Percentiles rank a stretch among this genome's conserved stretches.
These are phyloP conservation scores for Emergomyces africanus DNA, from an alignment of 2,329 filamentous ascomycete species.

Conservation along the genomic window DNA sequence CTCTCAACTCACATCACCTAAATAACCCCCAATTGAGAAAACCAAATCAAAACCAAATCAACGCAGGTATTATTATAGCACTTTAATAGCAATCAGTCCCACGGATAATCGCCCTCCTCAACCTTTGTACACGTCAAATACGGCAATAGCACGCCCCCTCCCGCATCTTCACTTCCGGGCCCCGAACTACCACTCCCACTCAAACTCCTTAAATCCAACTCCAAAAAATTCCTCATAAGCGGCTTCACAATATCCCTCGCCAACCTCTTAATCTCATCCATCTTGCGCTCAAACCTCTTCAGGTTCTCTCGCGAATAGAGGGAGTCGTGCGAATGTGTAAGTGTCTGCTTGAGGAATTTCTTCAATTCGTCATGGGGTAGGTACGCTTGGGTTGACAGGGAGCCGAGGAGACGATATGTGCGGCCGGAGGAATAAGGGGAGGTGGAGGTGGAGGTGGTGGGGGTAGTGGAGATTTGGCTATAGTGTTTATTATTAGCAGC, in stretches of 20 bases:
- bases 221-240: constrained; percentile 71
- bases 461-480: not conserved
- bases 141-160: constrained; percentile 27
- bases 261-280: constrained; percentile 78
- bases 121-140: constrained; percentile 55
- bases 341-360: constrained; percentile 70
- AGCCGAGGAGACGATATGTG: constrained; percentile 65
- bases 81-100: constrained; percentile 36
- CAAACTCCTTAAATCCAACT: constrained; percentile 53
- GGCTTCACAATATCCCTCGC: constrained; percentile 74
- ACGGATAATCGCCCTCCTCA: constrained; percentile 50
- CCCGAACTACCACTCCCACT: constrained; percentile 13
- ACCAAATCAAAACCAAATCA: not conserved
- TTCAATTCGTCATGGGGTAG: constrained; percentile 81
- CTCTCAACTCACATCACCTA: not conserved
- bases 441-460: constrained; percentile 11
- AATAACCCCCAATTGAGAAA: not conserved
- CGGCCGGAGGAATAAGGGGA: constrained; percentile 41
- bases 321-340: constrained; percentile 30
- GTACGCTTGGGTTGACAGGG: constrained; percentile 48
- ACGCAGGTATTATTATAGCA: not conserved
- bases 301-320: constrained; percentile 80
- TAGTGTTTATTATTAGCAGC: constrained; percentile 11
- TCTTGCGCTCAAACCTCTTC: constrained; percentile 67
- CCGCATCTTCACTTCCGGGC: constrained; percentile 6